Evolutionary conservation across 169 alveolate genomes (phyloP).

Genomic region (Plasmodium billcollinsi): DNA sequence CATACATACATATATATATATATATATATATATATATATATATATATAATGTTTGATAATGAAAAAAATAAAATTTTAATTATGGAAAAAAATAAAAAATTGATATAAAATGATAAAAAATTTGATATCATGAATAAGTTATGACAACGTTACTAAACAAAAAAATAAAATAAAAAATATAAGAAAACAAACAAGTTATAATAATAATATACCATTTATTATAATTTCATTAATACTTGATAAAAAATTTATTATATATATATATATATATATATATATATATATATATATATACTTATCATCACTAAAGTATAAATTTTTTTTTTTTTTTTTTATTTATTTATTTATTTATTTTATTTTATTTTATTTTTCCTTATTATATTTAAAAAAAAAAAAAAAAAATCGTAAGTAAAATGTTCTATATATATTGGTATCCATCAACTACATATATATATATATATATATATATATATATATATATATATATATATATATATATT

Average conservation of each 20-base stretch:
- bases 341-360: no score
- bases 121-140: not conserved
- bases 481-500: not conserved
- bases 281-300: conserved; percentile 5
- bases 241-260: not conserved
- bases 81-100: no score
- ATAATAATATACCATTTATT: not conserved
- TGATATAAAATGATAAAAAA: no score
- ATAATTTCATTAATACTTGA: not conserved
- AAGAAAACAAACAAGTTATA: not conserved
- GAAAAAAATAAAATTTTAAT: no score
- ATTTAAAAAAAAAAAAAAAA: no score
- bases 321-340: not conserved
- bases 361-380: no score
- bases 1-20: no score
- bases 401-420: no score
- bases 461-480: no score
- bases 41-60: no score
- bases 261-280: not conserved
- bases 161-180: not conserved
- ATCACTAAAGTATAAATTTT: not conserved
- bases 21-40: no score
- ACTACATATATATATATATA: not conserved
- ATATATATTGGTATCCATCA: no score
- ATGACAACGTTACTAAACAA: conserved; percentile 1